Evolutionary conservation across 2,329 filamentous ascomycete genomes (phyloP), one percentile per base, ranked within the genome.

Genomic region (Fusarium sp.): DNA sequence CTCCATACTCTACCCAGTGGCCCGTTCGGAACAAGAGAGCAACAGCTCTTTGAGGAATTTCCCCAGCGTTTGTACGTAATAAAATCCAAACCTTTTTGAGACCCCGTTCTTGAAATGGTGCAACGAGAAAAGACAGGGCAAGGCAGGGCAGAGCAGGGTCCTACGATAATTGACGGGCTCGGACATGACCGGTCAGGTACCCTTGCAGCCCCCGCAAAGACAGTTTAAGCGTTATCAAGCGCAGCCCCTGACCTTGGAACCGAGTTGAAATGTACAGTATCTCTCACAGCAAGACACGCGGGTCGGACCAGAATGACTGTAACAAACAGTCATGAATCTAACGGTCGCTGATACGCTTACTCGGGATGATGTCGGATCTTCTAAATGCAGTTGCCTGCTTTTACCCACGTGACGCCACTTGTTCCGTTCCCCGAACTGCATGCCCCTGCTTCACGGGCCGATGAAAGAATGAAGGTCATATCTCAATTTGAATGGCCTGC

Each of bases 51-150:
- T 58, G 54, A 65, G 62, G 29, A 52, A 67, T 44, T 68, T 68
- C 59, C 51, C 67, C 68, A 66, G 49, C 48, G 47, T 60, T 73
- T 74, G 72, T 75, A 74, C 72, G 72, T 74, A 74, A 74, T 69
- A 51, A 24, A 65, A 72, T 72, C 46, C 62, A 44, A 54, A 38
- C 48, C 41, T 58, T 58, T 29, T 57, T 70, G 38, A 32, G 55
- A 54, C 27, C 57, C 67, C 58, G 56, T 60, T 71, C 6, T 70
- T 67, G 57, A 41, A 55, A 59, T 64, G 38, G 49, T 62, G 48
- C 58, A 68, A 49, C 38, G 27, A 58, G 55, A 52, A 70, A 20
- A 20, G 27, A 63, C 32, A 48, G 27, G 25, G 10, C 44, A n/a
- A 12, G 44, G 13, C 44, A 49, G 29, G 32, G 54, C 55, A 69